Percentiles rank a stretch among this genome's conserved stretches.
These are phyloP conservation scores for Pseudocercospora pini-densiflorae DNA, from an alignment of 2,329 filamentous ascomycete genomes.

Conservation along the genomic window DNA sequence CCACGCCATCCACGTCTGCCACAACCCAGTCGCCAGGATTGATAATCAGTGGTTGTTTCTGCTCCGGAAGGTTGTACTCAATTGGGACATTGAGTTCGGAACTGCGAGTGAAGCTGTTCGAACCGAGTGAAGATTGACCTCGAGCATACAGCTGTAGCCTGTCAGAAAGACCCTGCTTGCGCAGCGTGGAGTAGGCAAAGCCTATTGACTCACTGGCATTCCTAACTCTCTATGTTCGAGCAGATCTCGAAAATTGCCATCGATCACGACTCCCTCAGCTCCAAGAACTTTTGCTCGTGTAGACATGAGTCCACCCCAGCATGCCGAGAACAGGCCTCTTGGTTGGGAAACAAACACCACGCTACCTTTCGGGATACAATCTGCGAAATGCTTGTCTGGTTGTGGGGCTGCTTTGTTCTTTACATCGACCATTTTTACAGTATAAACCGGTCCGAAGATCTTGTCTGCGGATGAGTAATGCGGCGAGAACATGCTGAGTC, in stretches of 20 bases:
- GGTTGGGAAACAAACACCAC: conserved; percentile 47
- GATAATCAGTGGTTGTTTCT: conserved; percentile 23
- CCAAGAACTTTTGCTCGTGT: conserved; percentile 35
- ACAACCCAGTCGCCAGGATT: conserved; percentile 44
- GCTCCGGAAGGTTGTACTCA: conserved; percentile 33
- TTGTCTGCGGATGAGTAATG: conserved; percentile 53
- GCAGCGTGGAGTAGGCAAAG: too few species aligned
- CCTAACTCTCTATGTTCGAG: conserved; percentile 3
- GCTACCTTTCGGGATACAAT: conserved; percentile 40
- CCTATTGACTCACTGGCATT: conserved; percentile 15
- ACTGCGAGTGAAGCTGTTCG: conserved; percentile 42
- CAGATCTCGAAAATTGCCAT: conserved; percentile 40
- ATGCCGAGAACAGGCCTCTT: conserved; percentile 40
- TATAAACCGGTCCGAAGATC: conserved; percentile 60
- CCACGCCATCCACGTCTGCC: conserved; percentile 42
- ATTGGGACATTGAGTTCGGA: conserved; percentile 44
- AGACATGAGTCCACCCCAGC: conserved; percentile 47
- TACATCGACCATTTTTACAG: conserved; percentile 42
- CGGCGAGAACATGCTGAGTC: conserved; percentile 58
- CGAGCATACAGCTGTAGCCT: conserved; percentile 39
- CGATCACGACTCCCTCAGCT: conserved; percentile 45
- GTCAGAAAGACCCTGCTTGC: neutral
- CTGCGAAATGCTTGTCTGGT: conserved; percentile 43
- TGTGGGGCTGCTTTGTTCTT: conserved; percentile 40
- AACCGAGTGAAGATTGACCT: conserved; percentile 40